phyloP scores from a whole-genome alignment of 768 basidiomycete species.

The Mycena amicta region DNA sequence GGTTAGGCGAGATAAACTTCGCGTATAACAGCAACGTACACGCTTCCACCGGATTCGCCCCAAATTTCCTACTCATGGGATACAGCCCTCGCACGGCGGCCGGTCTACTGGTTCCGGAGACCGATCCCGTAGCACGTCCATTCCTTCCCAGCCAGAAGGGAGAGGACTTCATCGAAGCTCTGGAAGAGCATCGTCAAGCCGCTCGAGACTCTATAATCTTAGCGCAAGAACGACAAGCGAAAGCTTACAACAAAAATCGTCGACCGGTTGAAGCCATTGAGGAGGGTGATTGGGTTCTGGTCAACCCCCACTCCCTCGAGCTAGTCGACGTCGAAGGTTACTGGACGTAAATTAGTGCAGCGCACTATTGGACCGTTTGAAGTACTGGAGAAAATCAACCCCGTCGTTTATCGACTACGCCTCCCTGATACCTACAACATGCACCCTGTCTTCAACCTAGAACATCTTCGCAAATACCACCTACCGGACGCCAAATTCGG shows the following conservation, averaged over 20 bases:
- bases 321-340: conserved; percentile 23
- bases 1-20: conserved; percentile 24
- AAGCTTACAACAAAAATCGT: conserved; percentile 21
- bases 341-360: conserved; percentile 27
- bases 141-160: no score
- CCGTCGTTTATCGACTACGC: conserved; percentile 23
- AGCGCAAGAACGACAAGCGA: neutral
- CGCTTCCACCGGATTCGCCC: conserved; percentile 27
- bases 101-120: neutral
- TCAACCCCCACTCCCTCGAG: conserved; percentile 26
- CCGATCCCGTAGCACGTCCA: no score
- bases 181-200: neutral
- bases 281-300: conserved; percentile 15
- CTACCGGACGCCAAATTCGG: conserved; percentile 17
- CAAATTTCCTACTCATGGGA: conserved; percentile 31
- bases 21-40: no score
- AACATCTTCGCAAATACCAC: conserved; percentile 25
- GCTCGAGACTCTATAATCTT: conserved; percentile 18
- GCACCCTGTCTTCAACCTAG: no score
- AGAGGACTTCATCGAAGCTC: neutral
- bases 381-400: conserved; percentile 27
- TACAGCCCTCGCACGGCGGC: conserved; percentile 21
- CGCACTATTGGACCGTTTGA: no score
- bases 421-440: no score
- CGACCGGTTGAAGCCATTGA: neutral